Evolutionary conservation across 2,329 filamentous ascomycete genomes (phyloP), one percentile per base, ranked within the genome.

Genomic region (Exophiala dermatitidis): DNA sequence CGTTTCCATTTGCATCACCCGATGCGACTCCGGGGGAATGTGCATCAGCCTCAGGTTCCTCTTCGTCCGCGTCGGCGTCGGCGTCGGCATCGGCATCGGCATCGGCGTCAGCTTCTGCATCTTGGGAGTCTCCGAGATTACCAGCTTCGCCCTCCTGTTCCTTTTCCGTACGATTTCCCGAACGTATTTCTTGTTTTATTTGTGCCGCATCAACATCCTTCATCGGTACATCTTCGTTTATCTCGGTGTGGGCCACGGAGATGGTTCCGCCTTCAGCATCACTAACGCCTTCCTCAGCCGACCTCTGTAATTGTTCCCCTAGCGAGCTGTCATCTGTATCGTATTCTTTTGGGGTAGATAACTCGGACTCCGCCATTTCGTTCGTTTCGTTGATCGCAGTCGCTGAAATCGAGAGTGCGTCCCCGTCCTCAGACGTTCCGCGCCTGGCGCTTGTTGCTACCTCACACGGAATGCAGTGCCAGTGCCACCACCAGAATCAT

Each of bases 91-190:
- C 37, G 8, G 43, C 53, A 9, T 45, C 45, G 40, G 66, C 66
- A 12, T 68, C 73, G 19, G 64, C 63, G 50, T 71, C 68, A 6
- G 64, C 64, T 3, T 74, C 76, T 5, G 74, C 72, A 30, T 74
- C 73, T 2, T 72, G 19, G 19, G 19, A 19, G 19, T 19, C 19
- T 19, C 19, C 19, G 19, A 19, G 19, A 19, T 19, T 19, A 19
- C 19, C 19, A 19, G 19, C 19, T 19, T 19, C 19, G 19, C 19
- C 19, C 75, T 41, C 69, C 72, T n/a, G 62, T 58, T 7, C 70
- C 59, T 31, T 62, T 57, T 10, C 70, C 58, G 10, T 49, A 33
- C 26, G 58, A 45, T 45, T 29, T 4, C 30, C 42, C 6, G 28
- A 10, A n/a, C 3, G 32, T 10, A 48, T 40, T 8, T 52, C 41